These are phyloP conservation scores for Colletotrichum sp. DNA, from an alignment of 2,329 filamentous ascomycete genomes.

Conservation along the genomic window DNA sequence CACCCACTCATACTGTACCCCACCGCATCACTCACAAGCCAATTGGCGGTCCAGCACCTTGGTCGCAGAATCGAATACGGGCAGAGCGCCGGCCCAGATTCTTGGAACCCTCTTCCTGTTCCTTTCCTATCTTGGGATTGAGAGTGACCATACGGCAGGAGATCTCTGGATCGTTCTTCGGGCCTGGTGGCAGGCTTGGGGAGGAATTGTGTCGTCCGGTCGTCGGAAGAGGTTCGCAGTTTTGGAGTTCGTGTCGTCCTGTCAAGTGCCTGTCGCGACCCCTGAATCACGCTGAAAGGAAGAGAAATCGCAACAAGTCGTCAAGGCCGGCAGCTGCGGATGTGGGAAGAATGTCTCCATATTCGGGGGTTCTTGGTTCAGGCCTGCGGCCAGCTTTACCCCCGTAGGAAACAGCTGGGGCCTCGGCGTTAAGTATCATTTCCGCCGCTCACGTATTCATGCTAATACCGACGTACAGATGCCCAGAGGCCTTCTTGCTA, in stretches of 20 bases:
- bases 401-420: too few relatives aligned
- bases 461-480: too few relatives aligned
- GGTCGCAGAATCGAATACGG: neutral
- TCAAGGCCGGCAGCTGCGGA: neutral
- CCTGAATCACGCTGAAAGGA: neutral
- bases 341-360: neutral
- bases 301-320: neutral
- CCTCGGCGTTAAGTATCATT: too few relatives aligned
- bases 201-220: neutral
- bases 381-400: too few relatives aligned
- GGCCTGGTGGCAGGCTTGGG: neutral
- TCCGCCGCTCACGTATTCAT: too few relatives aligned
- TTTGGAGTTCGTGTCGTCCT: neutral
- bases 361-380: too few relatives aligned
- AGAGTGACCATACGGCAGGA: neutral
- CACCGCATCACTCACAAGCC: neutral
- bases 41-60: constrained; percentile 8
- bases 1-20: neutral
- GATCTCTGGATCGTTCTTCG: neutral
- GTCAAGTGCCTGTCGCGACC: neutral
- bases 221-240: neutral
- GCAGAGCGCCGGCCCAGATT: neutral
- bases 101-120: neutral
- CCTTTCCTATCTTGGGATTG: neutral
- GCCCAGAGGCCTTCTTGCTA: neutral